A percentile compares a stretch with the other conserved stretches of the same genome.
phyloP scores from a whole-genome alignment of 2,329 filamentous ascomycete genomes.

The Xylaria sp. region DNA sequence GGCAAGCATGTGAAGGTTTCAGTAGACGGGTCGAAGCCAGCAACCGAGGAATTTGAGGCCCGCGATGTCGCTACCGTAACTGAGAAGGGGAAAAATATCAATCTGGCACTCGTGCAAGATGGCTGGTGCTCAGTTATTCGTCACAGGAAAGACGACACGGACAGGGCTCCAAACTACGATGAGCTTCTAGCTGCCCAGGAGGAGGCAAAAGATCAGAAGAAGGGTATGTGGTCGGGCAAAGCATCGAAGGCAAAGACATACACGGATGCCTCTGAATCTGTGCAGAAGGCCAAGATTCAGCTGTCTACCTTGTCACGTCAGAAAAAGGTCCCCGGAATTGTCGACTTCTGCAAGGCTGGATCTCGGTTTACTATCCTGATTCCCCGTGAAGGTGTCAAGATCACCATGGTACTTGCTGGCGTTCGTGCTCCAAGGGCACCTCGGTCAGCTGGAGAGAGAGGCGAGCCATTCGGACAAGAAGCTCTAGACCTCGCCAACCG shows the following conservation, averaged over 20 bases:
- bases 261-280: slow-evolving; percentile 88
- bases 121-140: slow-evolving; percentile 95
- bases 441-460: slow-evolving; percentile 77
- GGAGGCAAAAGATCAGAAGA: slow-evolving; percentile 84
- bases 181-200: slow-evolving; percentile 84
- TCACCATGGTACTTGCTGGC: slow-evolving; percentile 93
- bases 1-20: slow-evolving; percentile 93
- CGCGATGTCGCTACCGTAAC: slow-evolving; percentile 92
- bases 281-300: slow-evolving; percentile 96
- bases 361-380: slow-evolving; percentile 93
- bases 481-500: slow-evolving; percentile 90
- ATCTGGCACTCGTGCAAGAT: slow-evolving; percentile 84
- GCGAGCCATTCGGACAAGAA: slow-evolving; percentile 95
- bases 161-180: slow-evolving; percentile 94
- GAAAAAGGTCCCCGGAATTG: slow-evolving; percentile 89
- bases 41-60: slow-evolving; percentile 89
- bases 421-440: slow-evolving; percentile 91
- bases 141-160: slow-evolving; percentile 92
- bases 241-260: slow-evolving; percentile 83
- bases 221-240: slow-evolving; percentile 96
- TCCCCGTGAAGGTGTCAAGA: slow-evolving; percentile 90
- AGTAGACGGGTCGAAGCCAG: slow-evolving; percentile 90
- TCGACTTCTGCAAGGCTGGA: slow-evolving; percentile 98
- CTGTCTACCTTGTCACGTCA: slow-evolving; percentile 87
- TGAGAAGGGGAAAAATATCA: slow-evolving; percentile 86